These are phyloP conservation scores for Fusarium sterilihyphosum DNA, from an alignment of 2,329 filamentous ascomycete species.

Conservation along the genomic window DNA sequence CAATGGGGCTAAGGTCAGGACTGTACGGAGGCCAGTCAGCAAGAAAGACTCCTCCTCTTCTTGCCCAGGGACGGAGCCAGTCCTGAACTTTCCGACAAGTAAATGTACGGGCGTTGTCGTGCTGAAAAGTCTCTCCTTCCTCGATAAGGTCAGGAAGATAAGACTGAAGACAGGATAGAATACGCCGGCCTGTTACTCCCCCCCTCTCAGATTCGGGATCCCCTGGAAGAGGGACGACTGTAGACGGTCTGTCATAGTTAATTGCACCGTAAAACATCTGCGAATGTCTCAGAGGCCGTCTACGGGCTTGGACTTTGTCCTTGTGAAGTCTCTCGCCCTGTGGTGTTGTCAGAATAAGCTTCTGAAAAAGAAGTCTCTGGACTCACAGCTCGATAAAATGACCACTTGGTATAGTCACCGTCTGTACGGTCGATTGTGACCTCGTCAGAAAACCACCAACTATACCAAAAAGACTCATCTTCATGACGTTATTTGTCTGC, in stretches of 20 bases:
- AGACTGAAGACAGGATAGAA: too few relatives aligned
- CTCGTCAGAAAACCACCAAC: not conserved
- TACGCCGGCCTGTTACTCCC: too few relatives aligned
- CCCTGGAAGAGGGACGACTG: fast-evolving
- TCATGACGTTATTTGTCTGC: not conserved
- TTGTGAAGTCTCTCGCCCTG: too few relatives aligned
- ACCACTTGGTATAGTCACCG: not conserved
- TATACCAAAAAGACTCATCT: not conserved
- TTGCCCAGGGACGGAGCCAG: not conserved
- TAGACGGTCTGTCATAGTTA: too few relatives aligned
- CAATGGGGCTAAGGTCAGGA: not conserved
- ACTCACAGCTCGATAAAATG: not conserved
- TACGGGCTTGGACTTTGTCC: too few relatives aligned
- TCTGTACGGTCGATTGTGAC: not conserved
- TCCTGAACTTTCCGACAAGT: not conserved
- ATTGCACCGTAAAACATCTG: too few relatives aligned
- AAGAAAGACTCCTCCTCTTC: not conserved
- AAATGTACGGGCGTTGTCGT: not conserved
- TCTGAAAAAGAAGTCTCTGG: too few relatives aligned
- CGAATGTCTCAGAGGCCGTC: too few relatives aligned
- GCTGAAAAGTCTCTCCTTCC: too few relatives aligned
- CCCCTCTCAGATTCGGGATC: too few relatives aligned
- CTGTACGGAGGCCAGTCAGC: not conserved
- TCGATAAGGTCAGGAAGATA: too few relatives aligned
- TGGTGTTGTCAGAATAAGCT: too few relatives aligned